Percentiles rank a stretch among this genome's conserved stretches.
These are phyloP conservation scores for Dactylellina haptotyla DNA, from an alignment of 2,329 filamentous ascomycete species.

Conservation along the genomic window DNA sequence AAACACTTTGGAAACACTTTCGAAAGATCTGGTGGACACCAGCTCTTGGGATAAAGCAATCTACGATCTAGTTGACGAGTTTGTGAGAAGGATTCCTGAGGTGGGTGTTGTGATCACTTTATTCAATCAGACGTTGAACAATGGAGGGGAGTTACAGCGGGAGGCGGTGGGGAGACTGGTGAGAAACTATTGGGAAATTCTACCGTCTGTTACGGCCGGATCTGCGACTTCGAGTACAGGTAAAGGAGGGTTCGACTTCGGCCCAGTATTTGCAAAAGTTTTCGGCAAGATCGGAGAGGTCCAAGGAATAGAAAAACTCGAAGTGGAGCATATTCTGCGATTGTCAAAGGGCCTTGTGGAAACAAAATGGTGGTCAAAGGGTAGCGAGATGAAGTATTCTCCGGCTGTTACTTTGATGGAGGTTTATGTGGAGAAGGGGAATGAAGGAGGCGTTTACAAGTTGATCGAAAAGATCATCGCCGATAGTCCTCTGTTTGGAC, in stretches of 20 bases:
- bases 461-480: conserved; percentile 40
- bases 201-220: conserved; percentile 65
- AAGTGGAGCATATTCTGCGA: conserved; percentile 56
- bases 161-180: conserved; percentile 82
- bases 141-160: conserved; percentile 75
- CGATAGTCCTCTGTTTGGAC: conserved; percentile 43
- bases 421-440: conserved; percentile 10
- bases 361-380: conserved; percentile 58
- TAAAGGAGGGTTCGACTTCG: conserved; percentile 88
- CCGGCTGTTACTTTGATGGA: conserved; percentile 42
- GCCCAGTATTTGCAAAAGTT: conserved; percentile 75
- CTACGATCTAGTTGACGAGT: conserved; percentile 74
- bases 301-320: conserved; percentile 55
- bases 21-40: conserved; percentile 54
- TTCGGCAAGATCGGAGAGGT: conserved; percentile 61
- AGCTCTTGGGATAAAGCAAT: conserved; percentile 60
- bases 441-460: conserved; percentile 13
- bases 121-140: conserved; percentile 75
- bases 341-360: conserved; percentile 57
- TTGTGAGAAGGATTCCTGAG: conserved; percentile 79
- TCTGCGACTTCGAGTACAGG: conserved; percentile 61
- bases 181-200: conserved; percentile 82
- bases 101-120: conserved; percentile 81
- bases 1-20: conserved; percentile 64
- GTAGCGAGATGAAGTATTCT: conserved; percentile 28